Evolutionary conservation across 139 green algal species (phyloP).

Genomic region (Coelastrella sp.): DNA sequence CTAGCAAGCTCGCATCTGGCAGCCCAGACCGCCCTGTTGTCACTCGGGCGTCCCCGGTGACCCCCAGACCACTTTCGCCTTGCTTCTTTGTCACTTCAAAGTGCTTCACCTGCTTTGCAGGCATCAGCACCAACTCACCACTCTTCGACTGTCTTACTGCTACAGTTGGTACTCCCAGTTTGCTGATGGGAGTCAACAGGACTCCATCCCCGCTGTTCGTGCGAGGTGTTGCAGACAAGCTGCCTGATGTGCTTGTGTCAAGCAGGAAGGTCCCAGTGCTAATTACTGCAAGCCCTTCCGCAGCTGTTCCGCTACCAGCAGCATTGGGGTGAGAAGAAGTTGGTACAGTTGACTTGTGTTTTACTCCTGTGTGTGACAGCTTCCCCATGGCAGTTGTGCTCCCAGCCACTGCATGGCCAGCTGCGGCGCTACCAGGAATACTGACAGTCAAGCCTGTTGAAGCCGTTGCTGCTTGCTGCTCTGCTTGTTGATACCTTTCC

Average conservation of each 20-base stretch:
- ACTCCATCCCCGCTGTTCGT: neutral
- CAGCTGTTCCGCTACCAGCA: neutral
- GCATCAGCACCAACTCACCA: neutral
- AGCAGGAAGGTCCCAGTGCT: neutral
- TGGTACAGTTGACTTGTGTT: neutral
- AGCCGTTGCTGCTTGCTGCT: neutral
- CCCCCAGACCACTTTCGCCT: neutral
- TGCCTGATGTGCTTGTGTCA: neutral
- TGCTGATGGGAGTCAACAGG: neutral
- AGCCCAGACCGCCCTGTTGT: no score
- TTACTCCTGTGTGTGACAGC: neutral
- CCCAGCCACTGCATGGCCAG: neutral
- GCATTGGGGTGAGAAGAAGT: neutral
- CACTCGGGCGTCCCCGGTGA: no score
- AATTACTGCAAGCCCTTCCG: neutral
- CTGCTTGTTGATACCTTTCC: slow-evolving; percentile 38
- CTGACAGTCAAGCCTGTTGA: neutral
- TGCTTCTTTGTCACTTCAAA: neutral
- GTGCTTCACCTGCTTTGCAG: neutral
- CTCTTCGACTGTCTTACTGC: slow-evolving; percentile 15
- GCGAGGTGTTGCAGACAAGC: neutral
- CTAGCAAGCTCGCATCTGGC: no score
- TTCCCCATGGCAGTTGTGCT: neutral
- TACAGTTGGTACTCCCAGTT: neutral
- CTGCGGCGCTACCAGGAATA: neutral